Evolutionary conservation across 2,329 filamentous ascomycete species (phyloP), one percentile per base, ranked within the genome.

Genomic region (Pseudomassariella vexata): DNA sequence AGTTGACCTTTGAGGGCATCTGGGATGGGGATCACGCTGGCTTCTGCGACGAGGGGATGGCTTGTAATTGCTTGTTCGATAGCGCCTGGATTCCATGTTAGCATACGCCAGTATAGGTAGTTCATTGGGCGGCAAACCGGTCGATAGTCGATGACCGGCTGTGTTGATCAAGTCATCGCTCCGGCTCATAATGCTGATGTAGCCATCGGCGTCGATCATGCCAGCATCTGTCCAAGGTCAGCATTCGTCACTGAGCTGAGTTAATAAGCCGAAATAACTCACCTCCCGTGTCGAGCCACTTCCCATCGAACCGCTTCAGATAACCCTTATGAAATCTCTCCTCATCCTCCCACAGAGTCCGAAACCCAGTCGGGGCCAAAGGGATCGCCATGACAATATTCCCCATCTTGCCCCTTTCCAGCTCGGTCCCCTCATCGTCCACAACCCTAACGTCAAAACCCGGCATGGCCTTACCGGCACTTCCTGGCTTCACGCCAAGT

Each of bases 101-200:
- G 35, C 19, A 19, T 4, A 20, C 21, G 7, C 11, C 23, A 15
- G 15, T 9, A 24, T 12, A 27, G 29, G 16, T n/a, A n/a, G n/a
- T n/a, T n/a, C n/a, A n/a, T n/a, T n/a, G n/a, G n/a, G n/a, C 24
- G 12, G 30, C 33, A 10, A 26, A 84, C 84, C 86, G 9, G 88
- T 95, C 41, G 84, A 90, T 39, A 95, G 80, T 10, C 89, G 76
- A 62, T 95, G 89, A 5, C 89, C 88, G 24, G 88, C 89, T n/a
- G 95, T 89, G 52, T 95, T 95, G 52, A 95, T 88, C 38, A 95
- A 82, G 56, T 95, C 89, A 61, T 95, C 89, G 19, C 65, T 70
- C 24, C 76, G 62, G 24, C 71, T 71, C 76, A 80, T 79, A 44
- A 81, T 74, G 42, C 74, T 70, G 24, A 80, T 68, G 46, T 79